phyloP scores from a whole-genome alignment of 306 rosid genomes.

The Dalbergia cultrata region DNA sequence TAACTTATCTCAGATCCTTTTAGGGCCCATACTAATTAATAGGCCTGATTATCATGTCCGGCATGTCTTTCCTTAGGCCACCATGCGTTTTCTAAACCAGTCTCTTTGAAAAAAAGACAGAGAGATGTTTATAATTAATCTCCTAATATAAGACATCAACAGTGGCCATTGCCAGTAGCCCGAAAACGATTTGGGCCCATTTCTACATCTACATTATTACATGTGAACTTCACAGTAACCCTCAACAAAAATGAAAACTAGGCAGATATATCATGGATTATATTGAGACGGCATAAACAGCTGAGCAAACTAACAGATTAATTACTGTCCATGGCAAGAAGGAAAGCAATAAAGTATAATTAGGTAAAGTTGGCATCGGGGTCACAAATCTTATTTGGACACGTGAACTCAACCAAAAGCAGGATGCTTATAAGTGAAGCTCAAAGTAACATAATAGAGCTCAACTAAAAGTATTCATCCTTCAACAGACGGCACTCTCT shows the following conservation, averaged over 20 bases:
- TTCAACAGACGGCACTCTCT: no score
- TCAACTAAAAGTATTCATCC: neutral
- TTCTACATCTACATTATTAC: no score
- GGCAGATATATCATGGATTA: neutral
- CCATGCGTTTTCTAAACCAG: no score
- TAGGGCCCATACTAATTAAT: neutral
- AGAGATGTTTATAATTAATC: no score
- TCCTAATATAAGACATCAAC: no score
- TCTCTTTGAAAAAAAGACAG: no score
- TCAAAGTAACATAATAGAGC: slow-evolving; percentile 3
- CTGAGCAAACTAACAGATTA: neutral
- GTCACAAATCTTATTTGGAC: slow-evolving; percentile 4
- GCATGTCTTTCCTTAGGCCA: neutral
- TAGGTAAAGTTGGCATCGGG: neutral
- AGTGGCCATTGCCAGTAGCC: neutral
- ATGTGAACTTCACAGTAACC: neutral
- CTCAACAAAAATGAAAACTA: slow-evolving; percentile 7
- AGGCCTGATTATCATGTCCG: neutral
- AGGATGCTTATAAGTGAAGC: slow-evolving; percentile 5
- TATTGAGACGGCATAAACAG: neutral
- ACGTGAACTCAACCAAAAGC: slow-evolving; percentile 9
- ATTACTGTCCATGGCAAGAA: neutral
- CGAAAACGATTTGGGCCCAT: neutral
- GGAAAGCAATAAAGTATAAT: neutral
- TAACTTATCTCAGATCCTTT: neutral